Conservation (phyloP, 257 asterid species). For the Plantago elongata region DNA sequence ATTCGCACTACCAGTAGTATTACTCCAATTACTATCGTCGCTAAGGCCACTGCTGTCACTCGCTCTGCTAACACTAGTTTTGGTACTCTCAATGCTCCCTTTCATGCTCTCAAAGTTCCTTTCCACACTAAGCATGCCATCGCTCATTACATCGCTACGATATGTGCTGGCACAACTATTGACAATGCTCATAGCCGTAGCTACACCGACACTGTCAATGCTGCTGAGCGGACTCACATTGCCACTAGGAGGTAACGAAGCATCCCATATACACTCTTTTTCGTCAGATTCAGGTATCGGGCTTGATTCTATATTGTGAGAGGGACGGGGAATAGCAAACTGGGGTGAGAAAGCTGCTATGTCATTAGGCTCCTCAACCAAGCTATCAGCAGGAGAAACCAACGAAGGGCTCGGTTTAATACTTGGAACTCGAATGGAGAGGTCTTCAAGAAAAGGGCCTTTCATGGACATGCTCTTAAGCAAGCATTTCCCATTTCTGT, state of each 20-base stretch:
- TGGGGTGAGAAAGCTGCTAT: slow-evolving; percentile 34
- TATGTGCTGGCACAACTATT: slow-evolving; percentile 45
- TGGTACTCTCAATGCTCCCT: slow-evolving; percentile 41
- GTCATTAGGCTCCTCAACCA: slow-evolving; percentile 30
- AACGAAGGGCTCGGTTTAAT: slow-evolving; percentile 30
- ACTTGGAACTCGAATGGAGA: slow-evolving; percentile 47
- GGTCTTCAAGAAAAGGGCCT: slow-evolving; percentile 56
- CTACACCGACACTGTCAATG: slow-evolving; percentile 43
- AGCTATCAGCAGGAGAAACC: slow-evolving; percentile 36
- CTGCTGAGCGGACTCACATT: slow-evolving; percentile 49
- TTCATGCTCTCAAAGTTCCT: slow-evolving; percentile 32
- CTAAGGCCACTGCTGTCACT: slow-evolving; percentile 59
- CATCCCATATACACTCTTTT: slow-evolving; percentile 51
- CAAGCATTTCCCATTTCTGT: slow-evolving; percentile 45
- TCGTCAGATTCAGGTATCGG: slow-evolving; percentile 40
- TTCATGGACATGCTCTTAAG: slow-evolving; percentile 46
- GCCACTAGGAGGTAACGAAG: slow-evolving; percentile 49
- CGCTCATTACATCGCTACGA: slow-evolving; percentile 47
- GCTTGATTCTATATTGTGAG: slow-evolving; percentile 33
- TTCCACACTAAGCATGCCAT: slow-evolving; percentile 43
- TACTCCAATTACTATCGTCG: slow-evolving; percentile 61
- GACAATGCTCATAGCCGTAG: slow-evolving; percentile 43
- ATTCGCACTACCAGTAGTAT: slow-evolving; percentile 43
- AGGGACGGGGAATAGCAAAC: slow-evolving; percentile 30
- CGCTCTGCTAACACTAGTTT: slow-evolving; percentile 43